Conservation (phyloP, 1,284 basidiomycete species). For the Cystobasidium sp. region DNA sequence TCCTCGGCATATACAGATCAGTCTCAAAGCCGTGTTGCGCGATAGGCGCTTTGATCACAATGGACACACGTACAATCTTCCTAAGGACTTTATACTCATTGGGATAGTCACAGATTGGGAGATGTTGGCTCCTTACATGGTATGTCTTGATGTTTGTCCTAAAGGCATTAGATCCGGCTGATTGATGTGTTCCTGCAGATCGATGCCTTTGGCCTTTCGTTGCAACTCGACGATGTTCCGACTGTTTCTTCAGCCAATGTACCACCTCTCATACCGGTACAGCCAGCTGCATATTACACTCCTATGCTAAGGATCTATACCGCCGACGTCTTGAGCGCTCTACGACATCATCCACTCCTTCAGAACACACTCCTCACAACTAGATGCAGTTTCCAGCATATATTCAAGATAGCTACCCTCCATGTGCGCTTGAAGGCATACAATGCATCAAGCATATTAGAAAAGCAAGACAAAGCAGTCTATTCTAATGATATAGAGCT, state of each 20-base stretch:
- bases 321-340: constrained; percentile 21
- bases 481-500: constrained; percentile 5
- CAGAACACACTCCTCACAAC: constrained; percentile 18
- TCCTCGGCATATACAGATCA: background rate
- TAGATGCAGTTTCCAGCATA: constrained; percentile 12
- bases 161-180: background rate
- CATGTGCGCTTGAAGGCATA: constrained; percentile 3
- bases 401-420: constrained; percentile 24
- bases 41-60: constrained; percentile 14
- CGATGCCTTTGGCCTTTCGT: constrained; percentile 12
- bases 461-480: background rate
- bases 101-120: constrained; percentile 4
- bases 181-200: background rate
- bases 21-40: constrained; percentile 8
- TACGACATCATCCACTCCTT: constrained; percentile 15
- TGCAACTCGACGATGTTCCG: background rate
- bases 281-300: background rate
- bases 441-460: background rate
- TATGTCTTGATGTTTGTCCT: background rate
- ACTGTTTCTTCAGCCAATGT: background rate
- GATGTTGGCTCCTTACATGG: background rate
- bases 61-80: constrained; percentile 17
- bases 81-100: constrained; percentile 17
- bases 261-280: constrained; percentile 20
- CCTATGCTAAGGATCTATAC: constrained; percentile 17